These are phyloP conservation scores for Hypoxylon sp. DNA, from an alignment of 2,329 filamentous ascomycete genomes.

Conservation along the genomic window DNA sequence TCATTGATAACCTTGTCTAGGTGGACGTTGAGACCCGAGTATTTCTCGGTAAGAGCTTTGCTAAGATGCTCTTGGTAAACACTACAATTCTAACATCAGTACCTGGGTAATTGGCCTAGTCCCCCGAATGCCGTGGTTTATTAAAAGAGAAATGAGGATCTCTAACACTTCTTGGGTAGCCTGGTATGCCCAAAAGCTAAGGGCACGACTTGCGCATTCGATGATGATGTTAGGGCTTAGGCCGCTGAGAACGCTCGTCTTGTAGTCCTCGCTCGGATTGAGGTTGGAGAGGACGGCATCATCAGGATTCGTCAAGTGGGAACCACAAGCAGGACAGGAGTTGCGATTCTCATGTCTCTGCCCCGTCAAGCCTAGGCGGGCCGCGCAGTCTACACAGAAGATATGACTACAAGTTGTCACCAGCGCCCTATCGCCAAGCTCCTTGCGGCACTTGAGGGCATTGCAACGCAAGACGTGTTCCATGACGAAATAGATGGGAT, in stretches of 20 bases:
- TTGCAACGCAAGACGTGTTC: constrained; percentile 85
- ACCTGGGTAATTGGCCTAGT: not conserved
- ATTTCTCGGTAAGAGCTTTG: constrained; percentile 81
- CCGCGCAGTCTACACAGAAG: constrained; percentile 84
- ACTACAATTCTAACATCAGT: constrained; percentile 57
- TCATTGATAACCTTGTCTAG: constrained; percentile 82
- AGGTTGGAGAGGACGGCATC: constrained; percentile 81
- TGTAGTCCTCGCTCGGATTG: constrained; percentile 89
- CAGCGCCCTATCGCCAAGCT: constrained; percentile 79
- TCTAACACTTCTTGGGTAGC: constrained; percentile 84
- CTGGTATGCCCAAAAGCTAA: constrained; percentile 91
- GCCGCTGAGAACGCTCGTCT: constrained; percentile 87
- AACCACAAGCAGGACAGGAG: constrained; percentile 82
- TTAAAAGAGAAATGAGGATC: not conserved
- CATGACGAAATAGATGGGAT: constrained; percentile 65
- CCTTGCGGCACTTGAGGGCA: constrained; percentile 78
- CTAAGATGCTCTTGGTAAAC: constrained; percentile 83
- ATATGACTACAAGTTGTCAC: constrained; percentile 95
- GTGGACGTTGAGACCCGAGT: constrained; percentile 72
- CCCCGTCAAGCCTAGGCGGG: constrained; percentile 72
- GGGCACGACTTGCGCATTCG: constrained; percentile 84
- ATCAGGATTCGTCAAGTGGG: constrained; percentile 77
- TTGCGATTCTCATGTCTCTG: constrained; percentile 66
- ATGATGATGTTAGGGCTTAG: constrained; percentile 85
- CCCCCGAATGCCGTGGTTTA: constrained; percentile 10